These are phyloP conservation scores for Apiospora koreana DNA, from an alignment of 2,329 filamentous ascomycete genomes.

Conservation along the genomic window DNA sequence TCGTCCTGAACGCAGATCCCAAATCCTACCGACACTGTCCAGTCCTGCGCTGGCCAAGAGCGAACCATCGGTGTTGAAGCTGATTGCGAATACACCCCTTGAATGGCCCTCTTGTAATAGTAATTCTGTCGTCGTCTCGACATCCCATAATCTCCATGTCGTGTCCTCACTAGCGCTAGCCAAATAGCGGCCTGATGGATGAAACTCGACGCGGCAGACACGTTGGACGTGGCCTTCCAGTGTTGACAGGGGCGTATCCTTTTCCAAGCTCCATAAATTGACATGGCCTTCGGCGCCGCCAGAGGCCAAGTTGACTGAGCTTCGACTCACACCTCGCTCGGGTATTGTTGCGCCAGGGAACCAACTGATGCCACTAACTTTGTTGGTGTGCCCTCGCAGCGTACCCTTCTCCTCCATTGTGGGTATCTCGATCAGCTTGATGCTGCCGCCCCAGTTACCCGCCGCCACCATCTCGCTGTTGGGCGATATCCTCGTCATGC, in stretches of 20 bases:
- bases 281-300: conserved; percentile 87
- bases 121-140: conserved; percentile 80
- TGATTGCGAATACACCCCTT: conserved; percentile 85
- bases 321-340: conserved; percentile 68
- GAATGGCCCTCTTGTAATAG: conserved; percentile 93
- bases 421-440: conserved; percentile 84
- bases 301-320: conserved; percentile 81
- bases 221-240: conserved; percentile 82
- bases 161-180: conserved; percentile 95
- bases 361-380: conserved; percentile 90
- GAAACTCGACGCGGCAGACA: conserved; percentile 91
- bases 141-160: conserved; percentile 95
- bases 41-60: conserved; percentile 88
- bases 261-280: conserved; percentile 84
- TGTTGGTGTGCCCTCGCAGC: conserved; percentile 82
- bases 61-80: conserved; percentile 89
- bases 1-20: conserved; percentile 89
- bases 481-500: conserved; percentile 88
- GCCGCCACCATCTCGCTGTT: conserved; percentile 81
- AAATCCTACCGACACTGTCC: conserved; percentile 92
- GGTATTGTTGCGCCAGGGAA: conserved; percentile 78
- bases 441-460: conserved; percentile 89
- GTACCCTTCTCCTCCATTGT: conserved; percentile 75
- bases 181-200: conserved; percentile 85
- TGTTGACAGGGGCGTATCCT: conserved; percentile 82